A percentile compares a stretch with the other conserved stretches of the same genome.
Conservation (phyloP, 139 green algal genomes). For the Picochlorum sp. region DNA sequence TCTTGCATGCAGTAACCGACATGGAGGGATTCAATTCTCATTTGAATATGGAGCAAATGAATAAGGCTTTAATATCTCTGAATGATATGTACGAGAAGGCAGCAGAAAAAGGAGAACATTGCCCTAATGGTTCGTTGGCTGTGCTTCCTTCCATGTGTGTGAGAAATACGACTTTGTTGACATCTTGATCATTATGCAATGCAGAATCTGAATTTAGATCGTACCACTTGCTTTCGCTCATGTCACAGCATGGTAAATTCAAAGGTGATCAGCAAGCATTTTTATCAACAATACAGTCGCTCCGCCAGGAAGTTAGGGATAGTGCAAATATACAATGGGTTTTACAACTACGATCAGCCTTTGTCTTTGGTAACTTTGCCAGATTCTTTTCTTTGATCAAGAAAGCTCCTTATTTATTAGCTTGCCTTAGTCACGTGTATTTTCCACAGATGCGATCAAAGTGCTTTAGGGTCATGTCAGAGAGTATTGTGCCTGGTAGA, state of each 20-base stretch:
- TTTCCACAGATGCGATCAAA: conserved; percentile 31
- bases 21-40: conserved; percentile 70
- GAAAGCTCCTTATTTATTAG: conserved; percentile 50
- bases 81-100: conserved; percentile 58
- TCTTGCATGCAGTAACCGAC: conserved; percentile 23
- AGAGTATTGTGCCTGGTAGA: conserved; percentile 10
- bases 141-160: neutral
- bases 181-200: neutral
- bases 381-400: conserved; percentile 44
- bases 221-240: conserved; percentile 60
- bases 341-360: conserved; percentile 15
- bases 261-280: conserved; percentile 29
- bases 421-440: conserved; percentile 54
- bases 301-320: conserved; percentile 30
- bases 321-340: conserved; percentile 25
- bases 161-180: neutral
- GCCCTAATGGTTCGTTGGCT: conserved; percentile 7
- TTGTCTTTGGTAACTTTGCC: conserved; percentile 36
- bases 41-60: conserved; percentile 78
- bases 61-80: conserved; percentile 64
- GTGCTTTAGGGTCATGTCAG: conserved; percentile 12
- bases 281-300: conserved; percentile 22
- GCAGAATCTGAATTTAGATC: conserved; percentile 60
- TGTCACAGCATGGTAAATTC: conserved; percentile 62
- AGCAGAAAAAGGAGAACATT: conserved; percentile 11